These are phyloP conservation scores for Phytophthora ramorum DNA, from an alignment of 352 stramenopile genomes.

Conservation along the genomic window DNA sequence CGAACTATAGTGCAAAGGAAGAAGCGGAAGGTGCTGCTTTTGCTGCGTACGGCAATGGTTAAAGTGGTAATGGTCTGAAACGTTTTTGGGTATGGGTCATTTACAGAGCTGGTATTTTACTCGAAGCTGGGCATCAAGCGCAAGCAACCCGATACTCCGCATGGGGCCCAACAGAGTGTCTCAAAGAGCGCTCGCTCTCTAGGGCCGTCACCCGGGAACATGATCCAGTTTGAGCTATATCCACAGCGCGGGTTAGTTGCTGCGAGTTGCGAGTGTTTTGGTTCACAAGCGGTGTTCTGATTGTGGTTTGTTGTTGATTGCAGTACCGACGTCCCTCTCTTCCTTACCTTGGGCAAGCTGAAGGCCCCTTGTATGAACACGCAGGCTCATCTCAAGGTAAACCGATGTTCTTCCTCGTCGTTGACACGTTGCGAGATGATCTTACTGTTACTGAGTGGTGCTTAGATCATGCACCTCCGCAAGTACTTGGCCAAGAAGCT, in stretches of 20 bases:
- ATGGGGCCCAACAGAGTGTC: neutral
- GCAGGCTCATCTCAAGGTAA: slow-evolving; percentile 54
- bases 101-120: slow-evolving; percentile 55
- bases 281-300: neutral
- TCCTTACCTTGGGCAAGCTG: slow-evolving; percentile 42
- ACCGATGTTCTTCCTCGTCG: slow-evolving; percentile 1
- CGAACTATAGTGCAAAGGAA: slow-evolving; percentile 49
- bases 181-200: slow-evolving; percentile 28
- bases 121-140: slow-evolving; percentile 60
- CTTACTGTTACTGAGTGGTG: neutral
- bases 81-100: neutral
- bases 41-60: neutral
- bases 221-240: slow-evolving; percentile 57
- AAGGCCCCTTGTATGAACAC: slow-evolving; percentile 48
- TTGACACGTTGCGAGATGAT: neutral
- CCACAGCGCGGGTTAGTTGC: slow-evolving; percentile 46
- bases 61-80: neutral
- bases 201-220: slow-evolving; percentile 40
- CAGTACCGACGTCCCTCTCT: slow-evolving; percentile 51
- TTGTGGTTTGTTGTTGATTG: slow-evolving; percentile 4
- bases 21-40: slow-evolving; percentile 41
- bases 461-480: slow-evolving; percentile 66
- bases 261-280: neutral
- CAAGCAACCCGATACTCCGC: slow-evolving; percentile 41
- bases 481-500: slow-evolving; percentile 72